Percentiles rank a stretch among this genome's conserved stretches.
Conservation (phyloP, 140 eudicot species). For the Ambrosia hybrid region DNA sequence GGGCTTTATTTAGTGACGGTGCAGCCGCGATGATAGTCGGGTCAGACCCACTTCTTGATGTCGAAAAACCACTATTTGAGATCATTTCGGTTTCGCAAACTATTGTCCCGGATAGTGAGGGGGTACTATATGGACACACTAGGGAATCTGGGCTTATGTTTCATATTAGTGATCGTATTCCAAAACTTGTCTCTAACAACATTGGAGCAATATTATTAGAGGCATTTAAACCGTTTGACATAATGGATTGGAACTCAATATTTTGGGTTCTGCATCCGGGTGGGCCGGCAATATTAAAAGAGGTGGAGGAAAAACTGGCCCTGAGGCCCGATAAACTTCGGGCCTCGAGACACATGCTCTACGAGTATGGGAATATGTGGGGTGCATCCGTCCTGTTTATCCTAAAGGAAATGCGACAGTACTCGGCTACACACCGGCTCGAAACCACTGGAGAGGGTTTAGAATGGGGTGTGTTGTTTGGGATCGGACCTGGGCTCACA, state of each 20-base stretch:
- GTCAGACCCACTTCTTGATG: constrained; percentile 39
- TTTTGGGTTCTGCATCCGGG: constrained; percentile 73
- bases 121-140: constrained; percentile 58
- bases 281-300: constrained; percentile 59
- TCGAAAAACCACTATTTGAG: constrained; percentile 69
- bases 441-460: constrained; percentile 62
- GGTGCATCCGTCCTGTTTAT: constrained; percentile 59
- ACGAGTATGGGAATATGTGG: constrained; percentile 71
- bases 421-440: constrained; percentile 41
- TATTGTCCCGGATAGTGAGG: constrained; percentile 59
- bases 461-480: constrained; percentile 71
- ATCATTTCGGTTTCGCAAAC: constrained; percentile 51
- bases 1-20: constrained; percentile 73
- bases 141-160: constrained; percentile 57
- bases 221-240: constrained; percentile 58
- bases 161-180: constrained; percentile 55
- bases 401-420: constrained; percentile 59
- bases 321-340: constrained; percentile 51
- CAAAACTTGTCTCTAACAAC: constrained; percentile 50
- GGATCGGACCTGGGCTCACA: constrained; percentile 77
- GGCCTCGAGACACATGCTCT: constrained; percentile 47
- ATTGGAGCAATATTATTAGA: constrained; percentile 46
- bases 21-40: constrained; percentile 61
- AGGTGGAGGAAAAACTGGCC: constrained; percentile 46
- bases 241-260: constrained; percentile 57